A percentile compares a stretch with the other conserved stretches of the same genome.
Conservation (phyloP, 108 stramenopile species). For the Conticribra weissflogii region DNA sequence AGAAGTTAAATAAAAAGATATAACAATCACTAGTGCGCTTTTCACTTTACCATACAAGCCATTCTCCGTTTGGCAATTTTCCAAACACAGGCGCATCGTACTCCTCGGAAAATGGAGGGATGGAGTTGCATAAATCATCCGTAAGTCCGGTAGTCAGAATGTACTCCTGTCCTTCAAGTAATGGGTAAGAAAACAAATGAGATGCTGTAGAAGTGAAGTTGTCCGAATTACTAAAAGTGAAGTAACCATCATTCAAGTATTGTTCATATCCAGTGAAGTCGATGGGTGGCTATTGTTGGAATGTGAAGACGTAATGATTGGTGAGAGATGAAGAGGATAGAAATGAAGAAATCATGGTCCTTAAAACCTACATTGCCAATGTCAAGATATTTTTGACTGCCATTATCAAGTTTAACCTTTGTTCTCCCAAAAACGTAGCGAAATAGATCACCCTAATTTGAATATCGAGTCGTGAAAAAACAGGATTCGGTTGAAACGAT, state of each 20-base stretch:
- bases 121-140: slow-evolving; percentile 19
- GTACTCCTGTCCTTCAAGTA: slow-evolving; percentile 25
- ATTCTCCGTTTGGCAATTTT: slow-evolving; percentile 36
- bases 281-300: slow-evolving; percentile 21
- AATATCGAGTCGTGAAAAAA: too few relatives aligned
- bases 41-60: slow-evolving; percentile 41
- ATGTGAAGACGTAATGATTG: background rate
- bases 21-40: background rate
- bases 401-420: slow-evolving; percentile 15
- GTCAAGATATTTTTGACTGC: slow-evolving; percentile 13
- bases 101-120: slow-evolving; percentile 45
- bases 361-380: slow-evolving; percentile 39
- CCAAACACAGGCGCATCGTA: slow-evolving; percentile 41
- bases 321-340: background rate
- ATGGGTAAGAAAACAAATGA: slow-evolving; percentile 17
- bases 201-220: slow-evolving; percentile 25
- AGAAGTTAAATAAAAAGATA: too few relatives aligned
- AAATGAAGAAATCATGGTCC: background rate
- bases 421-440: slow-evolving; percentile 36
- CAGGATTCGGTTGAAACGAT: too few relatives aligned
- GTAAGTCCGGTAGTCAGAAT: slow-evolving; percentile 19
- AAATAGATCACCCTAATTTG: slow-evolving; percentile 35
- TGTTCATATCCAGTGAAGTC: slow-evolving; percentile 48
- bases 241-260: slow-evolving; percentile 21
- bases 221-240: slow-evolving; percentile 31